Percentiles rank a stretch among this genome's conserved stretches.
phyloP scores from a whole-genome alignment of 768 basidiomycete species.

The Mycena olivaceomarginata region DNA sequence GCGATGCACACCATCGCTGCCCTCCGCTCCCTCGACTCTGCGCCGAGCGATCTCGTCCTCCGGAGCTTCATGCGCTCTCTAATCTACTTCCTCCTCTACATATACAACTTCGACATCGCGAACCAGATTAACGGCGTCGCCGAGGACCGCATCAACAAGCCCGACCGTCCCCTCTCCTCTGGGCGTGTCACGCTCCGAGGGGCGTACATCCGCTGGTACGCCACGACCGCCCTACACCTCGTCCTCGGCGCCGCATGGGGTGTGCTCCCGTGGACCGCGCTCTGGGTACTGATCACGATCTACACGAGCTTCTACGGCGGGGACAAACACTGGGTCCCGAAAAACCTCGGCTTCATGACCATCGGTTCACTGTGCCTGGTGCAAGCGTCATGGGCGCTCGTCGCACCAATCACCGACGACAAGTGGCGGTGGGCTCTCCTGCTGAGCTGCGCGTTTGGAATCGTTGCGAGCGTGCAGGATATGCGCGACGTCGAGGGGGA shows the following conservation, averaged over 20 bases:
- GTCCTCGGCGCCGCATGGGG: constrained; percentile 37
- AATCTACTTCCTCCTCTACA: constrained; percentile 41
- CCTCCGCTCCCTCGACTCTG: constrained; percentile 33
- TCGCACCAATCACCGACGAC: constrained; percentile 26
- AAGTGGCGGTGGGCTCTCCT: constrained; percentile 32
- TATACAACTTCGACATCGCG: constrained; percentile 43
- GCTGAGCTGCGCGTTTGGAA: constrained; percentile 53
- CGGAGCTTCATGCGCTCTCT: constrained; percentile 29
- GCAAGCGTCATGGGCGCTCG: constrained; percentile 36
- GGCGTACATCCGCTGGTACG: constrained; percentile 39
- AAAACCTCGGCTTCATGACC: constrained; percentile 39
- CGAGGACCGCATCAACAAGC: constrained; percentile 43
- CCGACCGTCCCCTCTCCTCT: constrained; percentile 39
- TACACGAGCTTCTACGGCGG: constrained; percentile 37
- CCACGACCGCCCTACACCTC: constrained; percentile 29
- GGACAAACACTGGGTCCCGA: constrained; percentile 37
- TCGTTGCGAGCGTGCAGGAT: constrained; percentile 63
- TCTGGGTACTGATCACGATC: constrained; percentile 34
- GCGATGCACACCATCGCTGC: constrained; percentile 39
- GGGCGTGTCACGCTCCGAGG: constrained; percentile 18
- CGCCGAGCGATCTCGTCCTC: neutral
- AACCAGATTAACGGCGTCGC: constrained; percentile 42
- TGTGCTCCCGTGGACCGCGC: constrained; percentile 37
- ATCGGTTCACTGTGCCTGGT: constrained; percentile 31
- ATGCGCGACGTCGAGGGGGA: constrained; percentile 65